Evolutionary conservation across 306 rosid species (phyloP).

Genomic region (Astragalus glycyphyllos): DNA sequence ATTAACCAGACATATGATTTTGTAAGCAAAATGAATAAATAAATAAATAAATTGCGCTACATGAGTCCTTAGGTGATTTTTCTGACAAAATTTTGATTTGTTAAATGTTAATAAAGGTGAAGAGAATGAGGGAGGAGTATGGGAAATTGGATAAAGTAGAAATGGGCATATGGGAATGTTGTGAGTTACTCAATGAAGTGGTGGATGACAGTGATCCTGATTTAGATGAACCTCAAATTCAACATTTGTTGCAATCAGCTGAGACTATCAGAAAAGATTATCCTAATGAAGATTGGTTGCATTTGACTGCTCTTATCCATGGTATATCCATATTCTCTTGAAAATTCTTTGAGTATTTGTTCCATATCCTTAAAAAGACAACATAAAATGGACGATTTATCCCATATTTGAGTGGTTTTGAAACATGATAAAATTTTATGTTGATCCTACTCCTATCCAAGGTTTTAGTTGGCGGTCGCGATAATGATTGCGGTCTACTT

Average conservation of each 20-base stretch:
- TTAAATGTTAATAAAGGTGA: constrained; percentile 38
- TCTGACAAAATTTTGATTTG: constrained; percentile 6
- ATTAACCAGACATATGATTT: constrained; percentile 51
- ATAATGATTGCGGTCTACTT: no score
- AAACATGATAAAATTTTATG: no score
- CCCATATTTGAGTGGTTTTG: no score
- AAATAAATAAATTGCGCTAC: no score
- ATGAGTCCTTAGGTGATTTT: background rate
- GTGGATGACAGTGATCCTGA: constrained; percentile 52
- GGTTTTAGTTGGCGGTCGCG: no score
- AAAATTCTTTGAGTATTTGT: no score
- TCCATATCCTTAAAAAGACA: no score
- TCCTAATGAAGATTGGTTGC: constrained; percentile 51
- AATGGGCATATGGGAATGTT: constrained; percentile 60
- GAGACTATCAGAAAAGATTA: constrained; percentile 47
- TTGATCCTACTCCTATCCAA: background rate
- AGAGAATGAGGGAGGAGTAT: constrained; percentile 49
- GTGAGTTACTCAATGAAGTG: constrained; percentile 52
- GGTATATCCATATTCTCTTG: constrained; percentile 30
- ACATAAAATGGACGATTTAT: no score
- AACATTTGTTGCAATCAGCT: constrained; percentile 44
- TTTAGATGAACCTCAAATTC: constrained; percentile 49
- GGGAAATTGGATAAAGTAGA: constrained; percentile 49
- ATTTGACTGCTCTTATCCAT: constrained; percentile 56
- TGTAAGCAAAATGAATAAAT: constrained; percentile 43